These are phyloP conservation scores for Aspergillus japonicus DNA, from an alignment of 2,329 filamentous ascomycete genomes.

Conservation along the genomic window DNA sequence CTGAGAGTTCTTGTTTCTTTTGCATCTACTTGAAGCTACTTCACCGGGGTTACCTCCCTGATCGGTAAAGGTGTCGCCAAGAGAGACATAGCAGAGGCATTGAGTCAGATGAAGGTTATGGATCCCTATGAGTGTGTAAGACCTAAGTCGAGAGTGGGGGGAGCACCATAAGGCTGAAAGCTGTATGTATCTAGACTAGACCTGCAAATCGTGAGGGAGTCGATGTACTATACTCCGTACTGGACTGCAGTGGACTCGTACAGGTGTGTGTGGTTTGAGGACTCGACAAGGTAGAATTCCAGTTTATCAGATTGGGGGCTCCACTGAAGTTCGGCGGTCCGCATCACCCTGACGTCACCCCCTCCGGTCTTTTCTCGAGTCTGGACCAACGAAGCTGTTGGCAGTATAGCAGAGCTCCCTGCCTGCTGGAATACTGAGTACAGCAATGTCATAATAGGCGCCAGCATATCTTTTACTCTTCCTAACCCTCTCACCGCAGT, in stretches of 20 bases:
- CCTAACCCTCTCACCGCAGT: too few species aligned
- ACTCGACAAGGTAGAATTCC: neutral
- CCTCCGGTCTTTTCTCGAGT: neutral
- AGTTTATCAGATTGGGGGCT: neutral
- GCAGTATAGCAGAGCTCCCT: neutral
- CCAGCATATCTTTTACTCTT: neutral
- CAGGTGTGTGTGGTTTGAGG: neutral
- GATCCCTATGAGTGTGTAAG: neutral
- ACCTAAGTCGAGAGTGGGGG: neutral
- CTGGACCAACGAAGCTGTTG: neutral
- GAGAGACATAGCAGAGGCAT: neutral
- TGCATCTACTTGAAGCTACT: neutral
- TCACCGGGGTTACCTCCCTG: neutral
- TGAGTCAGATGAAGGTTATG: neutral
- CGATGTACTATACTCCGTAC: too few species aligned
- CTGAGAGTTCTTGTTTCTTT: neutral
- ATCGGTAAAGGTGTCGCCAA: neutral
- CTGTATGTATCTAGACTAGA: neutral
- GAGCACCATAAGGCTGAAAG: neutral
- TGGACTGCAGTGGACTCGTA: neutral
- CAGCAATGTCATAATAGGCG: too few species aligned
- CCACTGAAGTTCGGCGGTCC: neutral
- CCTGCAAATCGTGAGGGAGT: too few species aligned
- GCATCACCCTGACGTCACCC: constrained; percentile 20
- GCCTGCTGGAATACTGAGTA: too few species aligned